Conservation (phyloP, 1,284 basidiomycete species). For the Leccinum fuscescens region DNA sequence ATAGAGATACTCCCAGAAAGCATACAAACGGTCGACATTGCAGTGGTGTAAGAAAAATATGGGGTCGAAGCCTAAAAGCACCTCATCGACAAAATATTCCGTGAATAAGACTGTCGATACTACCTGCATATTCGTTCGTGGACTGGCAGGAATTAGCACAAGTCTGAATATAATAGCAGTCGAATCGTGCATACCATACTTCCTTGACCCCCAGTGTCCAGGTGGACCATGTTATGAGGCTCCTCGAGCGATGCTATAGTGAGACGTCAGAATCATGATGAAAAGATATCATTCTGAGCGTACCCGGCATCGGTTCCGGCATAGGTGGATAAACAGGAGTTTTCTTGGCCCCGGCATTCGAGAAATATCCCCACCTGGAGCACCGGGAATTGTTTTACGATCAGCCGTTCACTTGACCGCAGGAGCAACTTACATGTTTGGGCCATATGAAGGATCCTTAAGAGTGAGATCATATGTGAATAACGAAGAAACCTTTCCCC, state of each 20-base stretch:
- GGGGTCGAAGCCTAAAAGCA: conserved; percentile 13
- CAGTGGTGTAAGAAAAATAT: conserved; percentile 21
- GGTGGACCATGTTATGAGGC: conserved; percentile 16
- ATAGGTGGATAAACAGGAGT: conserved; percentile 4
- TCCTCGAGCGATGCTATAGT: conserved; percentile 15
- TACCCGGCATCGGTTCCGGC: conserved; percentile 9
- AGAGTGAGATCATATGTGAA: conserved; percentile 15
- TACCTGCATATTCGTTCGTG: conserved; percentile 18
- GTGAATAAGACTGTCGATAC: background rate
- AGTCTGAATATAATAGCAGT: background rate
- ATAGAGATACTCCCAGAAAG: conserved; percentile 22
- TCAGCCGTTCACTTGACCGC: background rate
- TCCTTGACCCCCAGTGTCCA: conserved; percentile 15
- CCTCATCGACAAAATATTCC: background rate
- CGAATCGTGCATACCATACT: conserved; percentile 10
- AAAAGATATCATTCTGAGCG: background rate
- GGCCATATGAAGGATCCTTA: conserved; percentile 7
- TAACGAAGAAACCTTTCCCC: conserved; percentile 12
- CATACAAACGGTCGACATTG: conserved; percentile 22
- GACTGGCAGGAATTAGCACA: conserved; percentile 4
- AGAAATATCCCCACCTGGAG: conserved; percentile 21
- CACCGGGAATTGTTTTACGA: background rate
- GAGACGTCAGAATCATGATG: background rate
- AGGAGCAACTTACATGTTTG: conserved; percentile 16
- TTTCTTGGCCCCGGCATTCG: background rate